Evolutionary conservation across 2,329 filamentous ascomycete genomes (phyloP), one percentile per base, ranked within the genome.

Genomic region (Fusarium pseudocircinatum): DNA sequence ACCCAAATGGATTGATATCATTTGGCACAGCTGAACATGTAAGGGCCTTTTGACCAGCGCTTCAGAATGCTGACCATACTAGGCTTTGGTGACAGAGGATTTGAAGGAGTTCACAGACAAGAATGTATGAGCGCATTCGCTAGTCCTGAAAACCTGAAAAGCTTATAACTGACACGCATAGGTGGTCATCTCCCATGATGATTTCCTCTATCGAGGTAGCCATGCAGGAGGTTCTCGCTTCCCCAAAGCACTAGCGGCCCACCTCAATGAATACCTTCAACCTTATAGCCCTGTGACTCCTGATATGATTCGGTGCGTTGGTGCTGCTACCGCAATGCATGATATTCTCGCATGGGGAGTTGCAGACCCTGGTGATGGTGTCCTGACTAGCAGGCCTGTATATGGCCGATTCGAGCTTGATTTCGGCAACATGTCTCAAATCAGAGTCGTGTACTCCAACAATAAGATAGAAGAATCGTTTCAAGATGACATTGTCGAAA

Each of bases 331-430:
- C 10, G 77, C 82, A 30, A 80, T 84, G 62, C 82, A 85, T 32
- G 82, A 83, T 32, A 77, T 83, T 32, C 79, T 84, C 8, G 81
- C 81, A 2, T 85, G 82, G 80, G 79, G 78, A 8, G 67, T 85
- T 16, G 80, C 81, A 0, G 78, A 85, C 40, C 77, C 81, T 0
- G 79, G 82, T 7, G 83, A 85, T 6, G 83, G 79, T 2, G 78
- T 85, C n/a, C 70, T 85, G 16, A 76, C 81, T 4, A 82, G 81
- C 37, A 76, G 81, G 3, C 84, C 84, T 4, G 79, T 83, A 11
- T 88, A 88, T 59, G 86, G 86, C 8, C 83, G 84, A 5, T 88
- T 88, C 63, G 82, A 86, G 42, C 79, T 84, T 7, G 87, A 88
- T 68, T 84, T 88, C 39, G 80, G 81, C 1, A 80, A 85, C 32